Base-by-base conservation (phyloP, 2,329 filamentous ascomycete genomes). In the Penicillium expansum region DNA sequence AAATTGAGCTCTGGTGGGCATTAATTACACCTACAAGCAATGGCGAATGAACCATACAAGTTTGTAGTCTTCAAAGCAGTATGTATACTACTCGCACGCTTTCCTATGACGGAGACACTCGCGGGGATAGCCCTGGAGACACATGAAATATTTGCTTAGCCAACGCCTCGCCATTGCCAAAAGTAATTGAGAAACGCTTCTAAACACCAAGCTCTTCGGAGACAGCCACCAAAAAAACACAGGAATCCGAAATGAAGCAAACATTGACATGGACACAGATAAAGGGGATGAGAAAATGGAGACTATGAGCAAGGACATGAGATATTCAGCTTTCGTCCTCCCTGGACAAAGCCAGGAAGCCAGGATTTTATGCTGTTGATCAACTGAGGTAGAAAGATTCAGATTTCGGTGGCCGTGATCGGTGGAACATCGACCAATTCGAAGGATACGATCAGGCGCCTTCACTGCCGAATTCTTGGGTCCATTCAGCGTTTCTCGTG, bases 401-500 rank as follows among this genome's bases (percentile, higher is more conserved):
- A 35, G n/a, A 11, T 22, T n/a, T 27, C 16, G 5, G 20, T 30
- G 13, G 18, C 33, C 20, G 29, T 32, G 37, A 35, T 44, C 41
- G 18, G 24, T 33, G 24, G 16, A 33, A 18, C 10, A 16, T 29
- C 8, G 9, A 35, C 16, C 27, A 44, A 43, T 27, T 43, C 8
- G 30, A 27, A 61, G 47, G 9, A 37, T 48, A 27, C 16, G 48
- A 59, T 74, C 68, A 86, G 48, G 83, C 84, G 18, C 93, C 93
- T 74, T 97, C 93, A 71, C 91, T 96, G 55, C 93, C 93, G 77
- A 97, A 97, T 77, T 97, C 92, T 68, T 88, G 84, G 10, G 94
- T 99, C 94, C 94, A 99, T 43, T 97, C 92, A 45, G 89, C 82
- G 73, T 93, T 97, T 69, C 85, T 83, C 64, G 86, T 83, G 44